Evolutionary conservation across 306 rosid genomes (phyloP).

Genomic region (Carpinus viminea): DNA sequence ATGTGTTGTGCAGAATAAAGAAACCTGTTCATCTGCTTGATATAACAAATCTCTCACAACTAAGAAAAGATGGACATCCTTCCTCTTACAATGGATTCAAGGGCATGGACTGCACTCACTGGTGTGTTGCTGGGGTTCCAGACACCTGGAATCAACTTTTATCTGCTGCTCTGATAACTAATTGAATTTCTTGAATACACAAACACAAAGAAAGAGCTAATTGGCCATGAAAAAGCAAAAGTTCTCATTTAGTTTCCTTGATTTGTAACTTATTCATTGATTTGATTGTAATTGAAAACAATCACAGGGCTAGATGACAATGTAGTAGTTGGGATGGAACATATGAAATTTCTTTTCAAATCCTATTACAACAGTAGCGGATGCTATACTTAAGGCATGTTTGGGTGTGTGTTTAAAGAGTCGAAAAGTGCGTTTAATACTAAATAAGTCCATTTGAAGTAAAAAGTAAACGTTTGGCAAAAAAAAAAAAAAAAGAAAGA

Average conservation of each 20-base stretch:
- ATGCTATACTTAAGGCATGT: too few species aligned
- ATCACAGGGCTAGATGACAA: neutral
- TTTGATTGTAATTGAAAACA: neutral
- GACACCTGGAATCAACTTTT: slow-evolving; percentile 74
- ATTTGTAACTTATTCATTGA: neutral
- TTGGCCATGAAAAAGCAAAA: neutral
- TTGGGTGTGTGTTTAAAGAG: too few species aligned
- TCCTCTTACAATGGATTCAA: slow-evolving; percentile 46
- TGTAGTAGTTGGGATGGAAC: neutral
- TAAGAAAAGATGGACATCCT: slow-evolving; percentile 81
- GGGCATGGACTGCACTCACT: slow-evolving; percentile 76
- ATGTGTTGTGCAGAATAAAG: slow-evolving; percentile 34
- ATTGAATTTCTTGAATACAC: slow-evolving; percentile 1
- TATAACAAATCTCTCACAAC: slow-evolving; percentile 65
- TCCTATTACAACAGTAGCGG: neutral
- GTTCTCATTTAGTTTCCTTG: neutral
- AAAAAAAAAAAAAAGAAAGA: too few species aligned
- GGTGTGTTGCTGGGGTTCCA: slow-evolving; percentile 73
- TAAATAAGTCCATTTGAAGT: too few species aligned
- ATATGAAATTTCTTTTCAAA: neutral
- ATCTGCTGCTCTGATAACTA: slow-evolving; percentile 23
- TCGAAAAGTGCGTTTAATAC: too few species aligned
- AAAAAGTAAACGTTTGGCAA: too few species aligned
- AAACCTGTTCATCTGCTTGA: slow-evolving; percentile 52
- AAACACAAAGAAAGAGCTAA: neutral